Base-by-base conservation (phyloP, 2,329 filamentous ascomycete species). In the Coniochaeta sp. region DNA sequence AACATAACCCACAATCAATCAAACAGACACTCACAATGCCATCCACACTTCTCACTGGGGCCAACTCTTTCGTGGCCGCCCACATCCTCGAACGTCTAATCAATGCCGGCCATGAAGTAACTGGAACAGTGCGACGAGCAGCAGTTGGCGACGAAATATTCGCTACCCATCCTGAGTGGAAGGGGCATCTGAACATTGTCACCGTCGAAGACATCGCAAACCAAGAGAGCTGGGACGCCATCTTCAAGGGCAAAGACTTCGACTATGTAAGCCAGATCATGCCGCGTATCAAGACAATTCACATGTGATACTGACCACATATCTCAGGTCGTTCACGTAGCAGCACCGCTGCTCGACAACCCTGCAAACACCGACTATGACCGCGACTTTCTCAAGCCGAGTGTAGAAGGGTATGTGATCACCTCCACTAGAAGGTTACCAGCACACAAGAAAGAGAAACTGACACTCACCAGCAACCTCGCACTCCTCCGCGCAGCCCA, bases 291-390 rank as follows among this genome's bases (percentile, higher is more conserved):
- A 10, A 38, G 8, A 38, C 9, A 18, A 6, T 20, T 14, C 4
- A 6, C 33, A n/a, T n/a, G n/a, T 20, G 22, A 22, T 38, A 22
- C 18, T 38, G 16, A 7, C 33, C 18, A n/a, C n/a, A 7, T 24
- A 40, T 22, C 13, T 13, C 27, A 56, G 55, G 49, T 56, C 33
- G 45, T 65, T 42, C 65, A 66, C 50, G 58, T 58, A 33, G 65
- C 65, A 8, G 62, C 64, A 8, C 65, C 64, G 10, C 50, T 65
- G 14, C 51, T 61, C n/a, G 63, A 62, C 52, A 56, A 60, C 51
- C 58, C 56, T 2, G 48, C 45, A 2, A 60, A 61, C 48, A 61
- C 53, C 5, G 64, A 67, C 54, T 65, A 64, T 52, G 61, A 62
- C 35, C 55, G 53, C 20, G 54, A 66, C 53, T 66, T 61, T 45